These are phyloP conservation scores for Pezicula neosporulosa DNA, from an alignment of 2,329 filamentous ascomycete species.

Conservation along the genomic window DNA sequence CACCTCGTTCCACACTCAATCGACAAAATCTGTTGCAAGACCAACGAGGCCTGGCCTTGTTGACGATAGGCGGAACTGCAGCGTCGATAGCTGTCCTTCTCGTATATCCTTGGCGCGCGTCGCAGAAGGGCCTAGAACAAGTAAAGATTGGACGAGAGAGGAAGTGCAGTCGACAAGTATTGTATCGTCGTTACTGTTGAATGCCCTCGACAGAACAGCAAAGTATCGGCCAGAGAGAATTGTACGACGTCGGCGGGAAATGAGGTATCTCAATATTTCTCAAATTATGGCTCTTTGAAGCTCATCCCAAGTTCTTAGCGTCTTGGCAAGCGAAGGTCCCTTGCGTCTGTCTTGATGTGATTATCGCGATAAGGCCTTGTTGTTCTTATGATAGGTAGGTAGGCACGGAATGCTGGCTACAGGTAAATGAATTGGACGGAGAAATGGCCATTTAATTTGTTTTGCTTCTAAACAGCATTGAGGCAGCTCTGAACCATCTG, in stretches of 20 bases:
- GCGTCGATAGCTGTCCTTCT: background rate
- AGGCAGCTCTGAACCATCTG: too few species aligned
- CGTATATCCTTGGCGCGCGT: slow-evolving; percentile 1
- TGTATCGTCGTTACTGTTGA: background rate
- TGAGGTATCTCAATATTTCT: slow-evolving; percentile 1
- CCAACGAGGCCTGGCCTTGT: background rate
- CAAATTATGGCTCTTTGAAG: background rate
- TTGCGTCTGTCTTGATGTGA: background rate
- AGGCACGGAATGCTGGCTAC: background rate
- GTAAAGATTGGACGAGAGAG: background rate
- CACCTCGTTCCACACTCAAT: slow-evolving; percentile 1
- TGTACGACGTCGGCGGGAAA: slow-evolving; percentile 1
- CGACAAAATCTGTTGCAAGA: background rate
- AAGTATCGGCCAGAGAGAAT: background rate
- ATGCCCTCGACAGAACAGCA: background rate
- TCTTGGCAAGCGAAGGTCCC: background rate
- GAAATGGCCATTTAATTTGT: too few species aligned
- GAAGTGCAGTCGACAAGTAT: background rate
- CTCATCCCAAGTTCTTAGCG: background rate
- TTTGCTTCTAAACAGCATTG: too few species aligned
- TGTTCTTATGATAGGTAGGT: too few species aligned
- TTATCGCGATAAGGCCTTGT: too few species aligned
- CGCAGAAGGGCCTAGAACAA: background rate
- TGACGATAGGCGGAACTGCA: background rate
- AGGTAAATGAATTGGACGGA: too few species aligned